Conservation (phyloP, 208 protist species). For the Wallacemonas sp. region DNA sequence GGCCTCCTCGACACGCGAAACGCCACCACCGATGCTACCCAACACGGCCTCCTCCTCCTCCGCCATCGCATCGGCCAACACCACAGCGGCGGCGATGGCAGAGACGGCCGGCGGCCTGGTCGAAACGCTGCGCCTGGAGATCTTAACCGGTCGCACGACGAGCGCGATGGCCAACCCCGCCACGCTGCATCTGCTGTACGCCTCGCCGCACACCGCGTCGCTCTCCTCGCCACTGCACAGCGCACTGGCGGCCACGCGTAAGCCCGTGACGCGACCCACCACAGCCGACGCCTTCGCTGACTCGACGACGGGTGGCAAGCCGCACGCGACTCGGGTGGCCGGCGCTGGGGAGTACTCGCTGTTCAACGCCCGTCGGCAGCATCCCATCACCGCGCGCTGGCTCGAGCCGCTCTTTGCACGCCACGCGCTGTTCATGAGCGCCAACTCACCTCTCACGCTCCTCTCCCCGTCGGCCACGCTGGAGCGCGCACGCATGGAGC, state of each 20-base stretch:
- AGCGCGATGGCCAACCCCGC: not conserved
- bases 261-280: too few relatives aligned
- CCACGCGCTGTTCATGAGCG: conserved; percentile 52
- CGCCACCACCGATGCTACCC: too few relatives aligned
- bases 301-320: not conserved
- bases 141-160: conserved; percentile 1
- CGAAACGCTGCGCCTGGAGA: conserved; percentile 3
- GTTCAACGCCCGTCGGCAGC: conserved; percentile 9
- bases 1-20: too few relatives aligned
- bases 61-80: too few relatives aligned
- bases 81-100: not conserved
- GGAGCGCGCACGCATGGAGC: conserved; percentile 70
- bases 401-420: conserved; percentile 74
- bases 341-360: conserved; percentile 24
- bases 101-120: conserved; percentile 1
- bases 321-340: not conserved
- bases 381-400: conserved; percentile 50
- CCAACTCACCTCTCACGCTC: conserved; percentile 56
- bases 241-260: too few relatives aligned
- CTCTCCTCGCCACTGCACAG: not conserved
- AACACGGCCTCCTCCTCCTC: too few relatives aligned
- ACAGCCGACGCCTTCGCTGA: not conserved
- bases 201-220: not conserved
- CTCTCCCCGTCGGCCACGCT: conserved; percentile 58
- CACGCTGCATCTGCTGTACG: conserved; percentile 3